Conservation (phyloP, 805 yeast genomes). For the Candida takata region DNA sequence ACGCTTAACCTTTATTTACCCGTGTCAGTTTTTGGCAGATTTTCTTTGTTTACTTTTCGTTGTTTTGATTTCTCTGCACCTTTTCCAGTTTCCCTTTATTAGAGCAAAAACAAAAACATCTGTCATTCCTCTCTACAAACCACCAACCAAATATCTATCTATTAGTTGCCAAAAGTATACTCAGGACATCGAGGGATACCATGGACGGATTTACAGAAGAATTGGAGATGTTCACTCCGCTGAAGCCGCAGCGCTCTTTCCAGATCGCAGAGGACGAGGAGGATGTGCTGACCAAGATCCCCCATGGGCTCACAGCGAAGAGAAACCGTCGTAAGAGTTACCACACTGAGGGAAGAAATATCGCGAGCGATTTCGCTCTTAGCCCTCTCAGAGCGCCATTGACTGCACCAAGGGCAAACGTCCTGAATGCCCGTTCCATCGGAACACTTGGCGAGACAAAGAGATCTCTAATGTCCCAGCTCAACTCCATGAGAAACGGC, state of each 20-base stretch:
- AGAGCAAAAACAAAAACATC: not conserved
- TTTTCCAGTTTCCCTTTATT: not conserved
- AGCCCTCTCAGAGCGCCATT: conserved; percentile 23
- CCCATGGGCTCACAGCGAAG: conserved; percentile 38
- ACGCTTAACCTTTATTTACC: too few species aligned
- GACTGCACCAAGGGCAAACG: conserved; percentile 27
- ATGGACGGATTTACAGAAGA: conserved; percentile 5
- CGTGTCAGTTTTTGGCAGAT: too few species aligned
- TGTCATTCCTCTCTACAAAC: too few species aligned
- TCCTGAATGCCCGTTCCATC: conserved; percentile 16
- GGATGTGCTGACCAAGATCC: conserved; percentile 26
- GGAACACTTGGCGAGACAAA: conserved; percentile 13
- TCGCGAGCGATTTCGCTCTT: conserved; percentile 8
- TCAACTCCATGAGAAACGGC: conserved; percentile 10
- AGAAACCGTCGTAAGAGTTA: conserved; percentile 24
- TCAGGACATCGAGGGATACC: too few species aligned
- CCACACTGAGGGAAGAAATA: conserved; percentile 6
- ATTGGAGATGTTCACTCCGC: conserved; percentile 16
- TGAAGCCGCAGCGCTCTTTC: conserved; percentile 13
- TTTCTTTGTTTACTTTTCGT: conserved; percentile 10
- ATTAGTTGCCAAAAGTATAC: too few species aligned
- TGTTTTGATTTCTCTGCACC: not conserved
- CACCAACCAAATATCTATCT: too few species aligned
- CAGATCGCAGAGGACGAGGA: conserved; percentile 14
- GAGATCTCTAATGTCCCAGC: conserved; percentile 14